These are phyloP conservation scores for Benincasa hispida DNA, from an alignment of 306 rosid genomes.

Conservation along the genomic window DNA sequence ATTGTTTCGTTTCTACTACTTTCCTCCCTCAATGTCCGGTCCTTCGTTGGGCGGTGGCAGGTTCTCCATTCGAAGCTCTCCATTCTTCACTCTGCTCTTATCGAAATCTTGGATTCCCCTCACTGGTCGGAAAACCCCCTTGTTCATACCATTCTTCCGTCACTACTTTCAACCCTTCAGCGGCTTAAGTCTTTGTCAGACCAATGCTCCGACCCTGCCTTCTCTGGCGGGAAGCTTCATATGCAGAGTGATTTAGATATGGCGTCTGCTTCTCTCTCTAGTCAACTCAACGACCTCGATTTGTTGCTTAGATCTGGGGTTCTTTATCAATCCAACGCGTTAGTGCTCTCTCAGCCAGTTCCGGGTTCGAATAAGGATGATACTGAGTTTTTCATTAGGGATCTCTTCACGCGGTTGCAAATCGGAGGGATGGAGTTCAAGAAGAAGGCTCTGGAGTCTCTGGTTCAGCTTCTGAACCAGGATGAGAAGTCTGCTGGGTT, in stretches of 20 bases:
- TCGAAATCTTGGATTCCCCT: constrained; percentile 26
- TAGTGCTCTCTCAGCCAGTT: constrained; percentile 36
- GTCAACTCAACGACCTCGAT: constrained; percentile 37
- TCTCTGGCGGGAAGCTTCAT: constrained; percentile 42
- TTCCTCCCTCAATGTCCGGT: constrained; percentile 30
- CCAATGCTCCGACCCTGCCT: constrained; percentile 23
- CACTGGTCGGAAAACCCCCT: constrained; percentile 49
- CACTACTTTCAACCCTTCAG: constrained; percentile 40
- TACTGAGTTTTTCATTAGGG: constrained; percentile 27
- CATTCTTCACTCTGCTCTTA: constrained; percentile 20
- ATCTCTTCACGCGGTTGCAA: constrained; percentile 42
- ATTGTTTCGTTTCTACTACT: constrained; percentile 26
- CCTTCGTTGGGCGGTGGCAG: constrained; percentile 42
- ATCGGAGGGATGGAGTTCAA: constrained; percentile 48
- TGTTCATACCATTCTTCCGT: constrained; percentile 39
- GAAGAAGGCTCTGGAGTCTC: constrained; percentile 41
- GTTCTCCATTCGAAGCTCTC: constrained; percentile 29
- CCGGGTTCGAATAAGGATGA: constrained; percentile 29
- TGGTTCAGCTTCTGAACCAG: constrained; percentile 28
- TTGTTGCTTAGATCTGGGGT: constrained; percentile 44
- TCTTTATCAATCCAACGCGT: constrained; percentile 45
- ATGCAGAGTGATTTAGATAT: constrained; percentile 56
- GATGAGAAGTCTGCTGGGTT: constrained; percentile 23
- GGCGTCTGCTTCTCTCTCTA: constrained; percentile 31
- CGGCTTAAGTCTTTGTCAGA: constrained; percentile 31